These are phyloP conservation scores for Penicillium sp. DNA, from an alignment of 2,329 filamentous ascomycete species.

Conservation along the genomic window DNA sequence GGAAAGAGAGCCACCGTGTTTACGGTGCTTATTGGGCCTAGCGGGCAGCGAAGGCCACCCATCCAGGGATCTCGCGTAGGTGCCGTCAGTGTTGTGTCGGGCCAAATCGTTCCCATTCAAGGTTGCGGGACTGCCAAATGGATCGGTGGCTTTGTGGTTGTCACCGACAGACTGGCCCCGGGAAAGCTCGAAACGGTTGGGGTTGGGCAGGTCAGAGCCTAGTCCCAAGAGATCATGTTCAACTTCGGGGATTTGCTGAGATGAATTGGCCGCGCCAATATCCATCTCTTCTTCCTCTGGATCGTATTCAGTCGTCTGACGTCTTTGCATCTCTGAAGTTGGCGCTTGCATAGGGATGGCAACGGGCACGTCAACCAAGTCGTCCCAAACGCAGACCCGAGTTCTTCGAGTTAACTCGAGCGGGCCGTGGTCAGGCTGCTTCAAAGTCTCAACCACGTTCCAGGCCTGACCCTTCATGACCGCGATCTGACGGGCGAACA, in stretches of 20 bases:
- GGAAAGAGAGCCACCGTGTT: slow-evolving; percentile 40
- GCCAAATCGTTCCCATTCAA: slow-evolving; percentile 28
- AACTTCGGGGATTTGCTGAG: slow-evolving; percentile 44
- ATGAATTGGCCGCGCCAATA: slow-evolving; percentile 67
- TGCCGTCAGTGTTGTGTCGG: slow-evolving; percentile 29
- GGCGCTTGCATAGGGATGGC: slow-evolving; percentile 84
- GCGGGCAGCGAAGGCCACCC: slow-evolving; percentile 36
- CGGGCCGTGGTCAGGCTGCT: slow-evolving; percentile 85
- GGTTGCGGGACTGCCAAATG: slow-evolving; percentile 35
- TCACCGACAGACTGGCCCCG: slow-evolving; percentile 39
- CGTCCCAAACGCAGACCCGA: slow-evolving; percentile 96
- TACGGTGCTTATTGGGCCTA: slow-evolving; percentile 32
- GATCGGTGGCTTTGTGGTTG: slow-evolving; percentile 29
- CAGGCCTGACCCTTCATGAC: slow-evolving; percentile 99
- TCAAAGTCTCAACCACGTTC: slow-evolving; percentile 98
- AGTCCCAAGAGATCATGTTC: slow-evolving; percentile 66
- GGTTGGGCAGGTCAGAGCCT: slow-evolving; percentile 63
- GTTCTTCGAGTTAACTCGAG: slow-evolving; percentile 85
- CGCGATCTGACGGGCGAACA: slow-evolving; percentile 97
- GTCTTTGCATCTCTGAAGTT: slow-evolving; percentile 75
- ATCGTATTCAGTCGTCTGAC: slow-evolving; percentile 52
- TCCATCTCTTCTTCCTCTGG: slow-evolving; percentile 81
- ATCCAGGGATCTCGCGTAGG: slow-evolving; percentile 34
- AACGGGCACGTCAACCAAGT: slow-evolving; percentile 90
- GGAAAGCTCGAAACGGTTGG: slow-evolving; percentile 68